Base-by-base conservation (phyloP, 148 eudicot species). In the Persicaria maculosa region DNA sequence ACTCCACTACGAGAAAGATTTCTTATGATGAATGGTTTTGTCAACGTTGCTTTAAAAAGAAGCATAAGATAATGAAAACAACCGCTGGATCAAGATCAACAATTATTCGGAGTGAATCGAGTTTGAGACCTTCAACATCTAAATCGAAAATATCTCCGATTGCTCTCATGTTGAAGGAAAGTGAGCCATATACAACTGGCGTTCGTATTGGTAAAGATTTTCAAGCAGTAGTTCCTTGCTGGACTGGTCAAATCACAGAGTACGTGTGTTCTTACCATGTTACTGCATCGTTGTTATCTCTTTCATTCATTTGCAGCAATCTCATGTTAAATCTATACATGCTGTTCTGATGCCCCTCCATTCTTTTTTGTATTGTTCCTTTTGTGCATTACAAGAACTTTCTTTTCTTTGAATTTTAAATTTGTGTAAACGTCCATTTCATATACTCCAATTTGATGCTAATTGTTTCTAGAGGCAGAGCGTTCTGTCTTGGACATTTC, bases 171-270 rank as follows among this genome's bases (percentile, higher is more conserved):
- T 75, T 92, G 81, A 76, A 72, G 40, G 90, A 86, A 64, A 73
- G 74, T 31, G 85, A 77, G 76, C 89, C 89, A 5, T 84, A 87
- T 77, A 77, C 77, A 64, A 74, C 88, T 14, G 68, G 77, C 52
- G 96, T 90, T 76, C 88, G 98, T 68, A 83, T 95, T 80, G 97
- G 98, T 74, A 83, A 79, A 85, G 84, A 85, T 75, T 95, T 87
- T 78, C 98, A 95, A 89, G 97, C 96, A 45, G 81, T 81, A 46
- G 87, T 95, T 77, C 97, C 97, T 74, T 84, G 84, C 72, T 95
- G 98, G 97, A 73, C 81, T 59, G 93, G 92, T 72, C 93, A 92
- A 57, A 64, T 75, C 22, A 62, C 77, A 9, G 77, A 77, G 98
- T 95, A 90, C 69, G 97, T 84, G 73, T 72, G 40, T 31, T 31